A percentile compares a stretch with the other conserved stretches of the same genome.
Conservation (phyloP, 257 asterid genomes). For the Lycium barbarum region DNA sequence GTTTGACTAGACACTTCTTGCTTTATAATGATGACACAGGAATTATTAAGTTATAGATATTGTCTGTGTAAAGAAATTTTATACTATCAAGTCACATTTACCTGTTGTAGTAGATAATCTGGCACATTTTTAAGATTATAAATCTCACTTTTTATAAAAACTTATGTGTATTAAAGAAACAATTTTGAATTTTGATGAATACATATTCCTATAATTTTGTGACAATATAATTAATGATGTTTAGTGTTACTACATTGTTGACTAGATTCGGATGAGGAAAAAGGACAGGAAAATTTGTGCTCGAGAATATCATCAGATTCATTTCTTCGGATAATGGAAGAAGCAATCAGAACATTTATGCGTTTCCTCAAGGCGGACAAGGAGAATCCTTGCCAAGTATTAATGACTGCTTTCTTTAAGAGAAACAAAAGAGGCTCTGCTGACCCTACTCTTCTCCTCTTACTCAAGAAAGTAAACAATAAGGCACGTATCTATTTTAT, state of each 20-base stretch:
- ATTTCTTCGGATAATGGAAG: constrained; percentile 74
- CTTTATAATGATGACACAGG: no score
- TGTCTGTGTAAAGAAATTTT: no score
- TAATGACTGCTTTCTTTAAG: constrained; percentile 61
- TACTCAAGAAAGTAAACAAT: constrained; percentile 73
- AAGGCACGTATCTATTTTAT: constrained; percentile 46
- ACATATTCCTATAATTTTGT: background rate
- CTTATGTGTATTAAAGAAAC: no score
- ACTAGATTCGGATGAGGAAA: constrained; percentile 66
- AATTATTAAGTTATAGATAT: no score
- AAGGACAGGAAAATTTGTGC: constrained; percentile 50
- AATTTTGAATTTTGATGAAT: background rate
- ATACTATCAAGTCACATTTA: no score
- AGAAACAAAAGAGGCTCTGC: constrained; percentile 61
- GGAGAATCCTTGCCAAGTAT: constrained; percentile 61
- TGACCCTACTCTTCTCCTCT: constrained; percentile 65
- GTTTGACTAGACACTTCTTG: no score
- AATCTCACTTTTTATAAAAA: no score
- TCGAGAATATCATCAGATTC: constrained; percentile 84
- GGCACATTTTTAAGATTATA: no score
- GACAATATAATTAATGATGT: no score
- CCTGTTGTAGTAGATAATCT: no score
- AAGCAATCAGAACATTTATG: constrained; percentile 83
- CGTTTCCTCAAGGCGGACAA: constrained; percentile 80
- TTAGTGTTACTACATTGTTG: background rate